phyloP scores from a whole-genome alignment of 192 early-diverging fungal species.

The Coemansia pectinata region DNA sequence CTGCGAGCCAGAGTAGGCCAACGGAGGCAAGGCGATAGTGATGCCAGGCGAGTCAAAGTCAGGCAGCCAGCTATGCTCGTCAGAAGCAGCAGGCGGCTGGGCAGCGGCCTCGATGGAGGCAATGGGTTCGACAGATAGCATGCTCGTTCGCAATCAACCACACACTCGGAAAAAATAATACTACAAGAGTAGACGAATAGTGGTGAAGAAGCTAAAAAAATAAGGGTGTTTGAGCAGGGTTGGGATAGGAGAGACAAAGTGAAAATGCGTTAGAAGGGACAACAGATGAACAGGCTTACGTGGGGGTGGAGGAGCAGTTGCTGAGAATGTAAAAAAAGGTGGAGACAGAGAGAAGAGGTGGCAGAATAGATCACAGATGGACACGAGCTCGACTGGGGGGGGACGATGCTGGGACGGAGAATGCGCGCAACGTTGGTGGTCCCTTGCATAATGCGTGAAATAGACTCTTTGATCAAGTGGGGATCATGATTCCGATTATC shows the following conservation, averaged over 20 bases:
- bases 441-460: neutral
- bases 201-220: neutral
- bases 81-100: neutral
- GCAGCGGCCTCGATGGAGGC: neutral
- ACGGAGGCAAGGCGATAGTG: slow-evolving; percentile 24
- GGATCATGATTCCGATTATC: neutral
- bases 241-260: neutral
- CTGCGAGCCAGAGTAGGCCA: neutral
- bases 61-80: slow-evolving; percentile 35
- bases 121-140: slow-evolving; percentile 28
- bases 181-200: neutral
- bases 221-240: neutral
- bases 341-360: neutral
- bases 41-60: slow-evolving; percentile 37
- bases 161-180: neutral
- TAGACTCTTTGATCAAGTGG: neutral
- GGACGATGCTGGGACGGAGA: neutral
- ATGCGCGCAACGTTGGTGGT: slow-evolving; percentile 1
- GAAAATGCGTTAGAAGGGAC: neutral
- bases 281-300: neutral
- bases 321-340: neutral
- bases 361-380: slow-evolving; percentile 1
- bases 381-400: neutral
- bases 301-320: neutral
- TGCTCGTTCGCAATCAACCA: slow-evolving; percentile 4